Evolutionary conservation across 257 asterid species (phyloP), one percentile per base, ranked within the genome.

Genomic region (Gentiana macrophylla): DNA sequence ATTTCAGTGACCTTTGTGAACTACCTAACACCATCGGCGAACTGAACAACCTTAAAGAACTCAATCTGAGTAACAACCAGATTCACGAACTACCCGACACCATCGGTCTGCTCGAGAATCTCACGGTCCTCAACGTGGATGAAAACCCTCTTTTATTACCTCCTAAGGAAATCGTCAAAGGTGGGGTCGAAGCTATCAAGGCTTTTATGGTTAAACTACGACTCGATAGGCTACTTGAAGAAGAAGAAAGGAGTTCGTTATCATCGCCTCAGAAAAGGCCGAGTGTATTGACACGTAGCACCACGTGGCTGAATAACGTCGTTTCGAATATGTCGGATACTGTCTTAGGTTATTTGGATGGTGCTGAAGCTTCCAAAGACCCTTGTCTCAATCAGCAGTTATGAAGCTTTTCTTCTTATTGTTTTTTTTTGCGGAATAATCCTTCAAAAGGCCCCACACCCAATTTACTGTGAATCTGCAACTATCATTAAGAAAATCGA

Each of bases 61-160:
- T 84, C 36, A 92, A 91, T 72, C 60, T 87, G 75, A 84, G 98
- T 80, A 87, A 91, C 82, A 87, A 91, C 70, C 98, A 91, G 87
- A 82, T 91, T 61, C 91, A 68, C 35, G 82, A 78, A 41, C 56
- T 91, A 70, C 98, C 98, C 3, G 75, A 80, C 62, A 69, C 77
- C 65, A 77, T 90, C 67, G 88, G 89, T 32, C 74, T 71, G 58
- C 92, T 86, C 48, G 67, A 76, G 37, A 79, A 68, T 46, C 71
- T 86, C 50, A 74, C 62, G 4, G 79, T 75, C 78, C 84, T 86
- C 3, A 83, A 83, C 37, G 66, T 85, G 32, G 95, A 87, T 35
- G 80, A 85, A 44, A 90, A 90, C 78, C 98, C 98, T 60, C 89
- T 91, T 53, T 74, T 46, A 11, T 54, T 80, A 5, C 98, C 98